A percentile compares a stretch with the other conserved stretches of the same genome.
These are phyloP conservation scores for Aegle marmelos DNA, from an alignment of 345 rosid genomes.

Conservation along the genomic window DNA sequence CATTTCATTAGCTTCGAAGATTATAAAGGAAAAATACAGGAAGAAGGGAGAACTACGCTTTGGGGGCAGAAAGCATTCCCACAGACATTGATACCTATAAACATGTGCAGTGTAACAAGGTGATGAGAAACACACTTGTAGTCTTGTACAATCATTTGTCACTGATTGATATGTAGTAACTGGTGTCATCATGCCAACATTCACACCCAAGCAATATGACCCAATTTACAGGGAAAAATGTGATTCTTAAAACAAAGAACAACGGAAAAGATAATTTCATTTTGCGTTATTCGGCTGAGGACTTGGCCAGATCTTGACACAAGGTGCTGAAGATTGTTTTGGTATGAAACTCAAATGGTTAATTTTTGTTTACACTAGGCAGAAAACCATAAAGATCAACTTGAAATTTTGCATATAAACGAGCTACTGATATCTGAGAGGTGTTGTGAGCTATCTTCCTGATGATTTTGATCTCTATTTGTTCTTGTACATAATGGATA, in stretches of 20 bases:
- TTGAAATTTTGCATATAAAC: neutral
- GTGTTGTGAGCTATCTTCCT: no score
- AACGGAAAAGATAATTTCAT: neutral
- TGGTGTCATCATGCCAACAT: neutral
- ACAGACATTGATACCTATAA: constrained; percentile 52
- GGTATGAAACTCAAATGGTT: neutral
- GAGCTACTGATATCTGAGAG: neutral
- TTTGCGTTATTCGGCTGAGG: neutral
- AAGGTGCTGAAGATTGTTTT: neutral
- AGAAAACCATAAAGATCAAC: neutral
- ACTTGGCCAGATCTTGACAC: neutral
- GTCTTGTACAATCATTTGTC: neutral
- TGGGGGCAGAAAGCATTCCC: constrained; percentile 69
- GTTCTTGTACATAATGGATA: neutral
- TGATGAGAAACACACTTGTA: neutral
- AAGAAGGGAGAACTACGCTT: constrained; percentile 48
- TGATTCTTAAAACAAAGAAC: neutral
- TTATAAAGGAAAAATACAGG: constrained; percentile 49
- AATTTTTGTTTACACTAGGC: neutral
- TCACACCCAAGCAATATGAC: neutral
- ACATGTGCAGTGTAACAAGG: neutral
- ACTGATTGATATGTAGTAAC: neutral
- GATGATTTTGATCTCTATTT: neutral
- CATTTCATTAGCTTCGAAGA: constrained; percentile 44
- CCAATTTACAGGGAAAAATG: constrained; percentile 1